These are phyloP conservation scores for Inonotus obliquus DNA, from an alignment of 1,284 basidiomycete species.

Conservation along the genomic window DNA sequence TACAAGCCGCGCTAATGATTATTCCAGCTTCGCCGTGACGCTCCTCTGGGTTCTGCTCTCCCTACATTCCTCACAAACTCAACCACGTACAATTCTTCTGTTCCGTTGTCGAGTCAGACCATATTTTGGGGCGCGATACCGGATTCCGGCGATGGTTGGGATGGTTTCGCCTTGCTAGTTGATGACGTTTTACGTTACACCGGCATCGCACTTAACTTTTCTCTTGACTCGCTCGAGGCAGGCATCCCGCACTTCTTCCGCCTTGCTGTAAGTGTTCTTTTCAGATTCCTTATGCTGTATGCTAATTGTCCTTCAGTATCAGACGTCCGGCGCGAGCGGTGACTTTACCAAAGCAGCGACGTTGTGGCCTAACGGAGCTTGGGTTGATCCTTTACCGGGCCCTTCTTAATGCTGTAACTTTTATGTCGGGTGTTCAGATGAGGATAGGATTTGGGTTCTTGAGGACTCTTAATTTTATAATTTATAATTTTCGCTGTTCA, in stretches of 20 bases:
- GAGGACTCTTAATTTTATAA: neutral
- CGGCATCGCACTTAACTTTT: slow-evolving; percentile 62
- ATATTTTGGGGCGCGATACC: slow-evolving; percentile 62
- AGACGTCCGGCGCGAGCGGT: slow-evolving; percentile 47
- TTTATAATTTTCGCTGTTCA: neutral
- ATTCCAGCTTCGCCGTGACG: slow-evolving; percentile 67
- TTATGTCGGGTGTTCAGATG: neutral
- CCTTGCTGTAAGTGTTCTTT: slow-evolving; percentile 59
- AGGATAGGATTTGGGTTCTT: neutral
- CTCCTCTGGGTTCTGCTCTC: slow-evolving; percentile 59
- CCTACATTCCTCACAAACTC: slow-evolving; percentile 74
- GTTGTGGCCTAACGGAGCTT: slow-evolving; percentile 77
- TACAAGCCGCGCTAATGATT: slow-evolving; percentile 2
- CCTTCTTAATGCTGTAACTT: slow-evolving; percentile 40
- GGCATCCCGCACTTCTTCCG: slow-evolving; percentile 79
- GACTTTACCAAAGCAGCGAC: slow-evolving; percentile 83
- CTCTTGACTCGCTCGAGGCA: slow-evolving; percentile 55
- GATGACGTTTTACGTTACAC: slow-evolving; percentile 81
- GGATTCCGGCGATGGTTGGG: slow-evolving; percentile 49
- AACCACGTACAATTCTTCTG: slow-evolving; percentile 52
- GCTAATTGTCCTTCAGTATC: slow-evolving; percentile 40
- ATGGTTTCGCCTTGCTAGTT: slow-evolving; percentile 74
- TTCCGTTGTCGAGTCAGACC: slow-evolving; percentile 50
- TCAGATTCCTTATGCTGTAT: neutral
- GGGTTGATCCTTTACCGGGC: slow-evolving; percentile 67